Evolutionary conservation across 139 green algal species (phyloP), one percentile per base, ranked within the genome.

Genomic region (Chlamydomonas sphaeroides): DNA sequence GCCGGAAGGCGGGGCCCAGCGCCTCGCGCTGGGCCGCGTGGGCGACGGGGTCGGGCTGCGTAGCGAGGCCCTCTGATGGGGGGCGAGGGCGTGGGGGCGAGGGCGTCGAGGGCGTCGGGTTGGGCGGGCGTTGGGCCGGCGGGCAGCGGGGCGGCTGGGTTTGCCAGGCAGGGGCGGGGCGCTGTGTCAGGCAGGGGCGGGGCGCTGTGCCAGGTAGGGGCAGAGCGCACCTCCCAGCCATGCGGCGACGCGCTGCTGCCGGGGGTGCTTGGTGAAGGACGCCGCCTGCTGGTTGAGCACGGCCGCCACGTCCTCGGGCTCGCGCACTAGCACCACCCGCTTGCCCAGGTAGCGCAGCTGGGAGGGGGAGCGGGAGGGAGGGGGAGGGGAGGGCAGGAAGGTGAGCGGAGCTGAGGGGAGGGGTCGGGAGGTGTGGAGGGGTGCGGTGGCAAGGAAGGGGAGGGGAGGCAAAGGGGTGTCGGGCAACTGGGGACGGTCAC

Each of bases 311-410:
- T 70, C 65, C 4, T 48, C 65, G 18, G 65, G 65, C 65, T 70
- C 65, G 35, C 65, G 65, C 35, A 70, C 17, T 35, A 70, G 65
- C 65, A 70, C 10, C 65, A 48, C 35, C 15, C 18, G 18, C 65
- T 70, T 70, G 65, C 35, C 65, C 65, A 70, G 65, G 65, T 70
- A 70, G 65, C 65, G 65, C 35, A 70, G 35, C 65, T 70, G 65
- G 3, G 35, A 2, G 30, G 3, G 59, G n/a, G 59, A 28, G 59
- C 2, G 59, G n/a, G 1, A 38, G 59, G n/a, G 59, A 2, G 30
- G 6, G 0, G 59, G 59, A 20, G 59, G n/a, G 30, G n/a, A 15
- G 5, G 57, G 45, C 11, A 53, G 45, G 45, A 53, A 14, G 45
- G 45, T 14, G 45, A 53, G 45, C 11, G 45, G 45, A 53, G 45